These are phyloP conservation scores for Akanthomyces dipterigenus DNA, from an alignment of 2,329 filamentous ascomycete genomes.

Conservation along the genomic window DNA sequence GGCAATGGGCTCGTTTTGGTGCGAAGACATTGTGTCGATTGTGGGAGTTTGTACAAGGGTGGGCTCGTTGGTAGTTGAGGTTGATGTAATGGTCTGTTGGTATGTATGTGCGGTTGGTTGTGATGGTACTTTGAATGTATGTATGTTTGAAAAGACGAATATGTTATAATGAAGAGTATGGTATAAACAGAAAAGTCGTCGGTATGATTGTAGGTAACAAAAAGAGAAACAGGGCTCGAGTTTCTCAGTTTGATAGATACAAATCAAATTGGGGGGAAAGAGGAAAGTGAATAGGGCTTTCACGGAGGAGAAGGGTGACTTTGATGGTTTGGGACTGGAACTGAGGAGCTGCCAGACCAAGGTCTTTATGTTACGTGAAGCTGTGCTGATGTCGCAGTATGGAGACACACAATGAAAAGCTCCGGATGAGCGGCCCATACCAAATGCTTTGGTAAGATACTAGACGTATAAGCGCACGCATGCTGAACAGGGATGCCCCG, in stretches of 20 bases:
- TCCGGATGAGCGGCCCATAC: conserved; percentile 13
- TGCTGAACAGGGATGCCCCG: conserved; percentile 4
- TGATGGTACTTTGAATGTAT: neutral
- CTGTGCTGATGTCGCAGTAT: neutral
- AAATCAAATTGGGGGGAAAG: neutral
- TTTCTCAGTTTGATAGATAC: conserved; percentile 12
- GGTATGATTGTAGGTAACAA: conserved; percentile 11
- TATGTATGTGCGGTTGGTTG: neutral
- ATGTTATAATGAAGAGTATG: conserved; percentile 5
- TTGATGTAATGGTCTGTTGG: neutral
- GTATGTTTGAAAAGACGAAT: neutral
- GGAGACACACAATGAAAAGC: neutral
- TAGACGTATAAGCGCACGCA: conserved; percentile 12
- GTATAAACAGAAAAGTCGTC: conserved; percentile 8
- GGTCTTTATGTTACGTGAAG: conserved; percentile 12
- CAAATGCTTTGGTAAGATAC: conserved; percentile 13
- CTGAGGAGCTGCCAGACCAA: neutral
- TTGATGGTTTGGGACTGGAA: neutral
- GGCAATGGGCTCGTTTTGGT: conserved; percentile 17
- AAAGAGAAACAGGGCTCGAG: conserved; percentile 12
- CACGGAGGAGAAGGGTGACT: conserved; percentile 9
- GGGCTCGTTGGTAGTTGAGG: neutral
- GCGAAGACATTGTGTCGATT: conserved; percentile 10
- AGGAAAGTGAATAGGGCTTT: conserved; percentile 3
- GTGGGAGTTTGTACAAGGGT: neutral